Conservation (phyloP, 2,329 filamentous ascomycete species). For the Fusarium coffeatum region DNA sequence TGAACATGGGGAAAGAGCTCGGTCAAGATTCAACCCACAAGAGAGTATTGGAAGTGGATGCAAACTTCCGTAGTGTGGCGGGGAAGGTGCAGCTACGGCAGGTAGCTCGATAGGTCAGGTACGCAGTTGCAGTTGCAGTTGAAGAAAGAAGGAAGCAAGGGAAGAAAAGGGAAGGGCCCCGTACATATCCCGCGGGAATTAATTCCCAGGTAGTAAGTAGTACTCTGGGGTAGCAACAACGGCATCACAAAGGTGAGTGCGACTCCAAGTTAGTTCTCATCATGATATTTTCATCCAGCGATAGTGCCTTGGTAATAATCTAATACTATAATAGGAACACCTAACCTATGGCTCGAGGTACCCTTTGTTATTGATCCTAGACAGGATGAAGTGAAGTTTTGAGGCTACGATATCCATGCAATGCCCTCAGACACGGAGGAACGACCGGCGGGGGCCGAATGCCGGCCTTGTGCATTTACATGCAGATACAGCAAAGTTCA, state of each 20-base stretch:
- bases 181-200: slow-evolving; percentile 1
- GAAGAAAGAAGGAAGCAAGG: background rate
- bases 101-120: slow-evolving; percentile 7
- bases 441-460: slow-evolving; percentile 42
- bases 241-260: background rate
- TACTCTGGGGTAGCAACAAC: background rate
- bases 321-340: background rate
- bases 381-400: slow-evolving; percentile 16
- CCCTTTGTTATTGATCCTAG: background rate
- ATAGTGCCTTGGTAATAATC: background rate
- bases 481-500: slow-evolving; percentile 37
- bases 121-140: slow-evolving; percentile 2
- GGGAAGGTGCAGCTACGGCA: slow-evolving; percentile 34
- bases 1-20: slow-evolving; percentile 19
- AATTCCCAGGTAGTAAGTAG: background rate
- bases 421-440: slow-evolving; percentile 25
- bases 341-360: background rate
- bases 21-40: slow-evolving; percentile 11
- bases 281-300: background rate
- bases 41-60: slow-evolving; percentile 27
- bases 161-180: background rate
- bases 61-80: slow-evolving; percentile 27
- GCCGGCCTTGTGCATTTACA: slow-evolving; percentile 43
- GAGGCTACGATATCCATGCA: background rate
- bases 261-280: background rate